phyloP scores from a whole-genome alignment of 768 basidiomycete species.

The Lactarius hengduanensis region DNA sequence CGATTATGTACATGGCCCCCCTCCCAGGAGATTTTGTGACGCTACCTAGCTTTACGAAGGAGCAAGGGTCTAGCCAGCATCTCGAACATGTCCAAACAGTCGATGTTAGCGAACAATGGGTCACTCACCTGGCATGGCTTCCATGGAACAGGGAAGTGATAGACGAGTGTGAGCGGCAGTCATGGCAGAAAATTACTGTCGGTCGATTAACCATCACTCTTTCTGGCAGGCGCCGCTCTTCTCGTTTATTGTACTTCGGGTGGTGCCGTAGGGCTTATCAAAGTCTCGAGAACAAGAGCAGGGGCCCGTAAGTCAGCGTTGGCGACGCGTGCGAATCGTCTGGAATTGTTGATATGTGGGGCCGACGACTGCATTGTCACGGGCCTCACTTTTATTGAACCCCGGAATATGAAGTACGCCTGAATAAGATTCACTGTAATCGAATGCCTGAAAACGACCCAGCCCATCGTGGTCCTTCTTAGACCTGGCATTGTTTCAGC shows the following conservation, averaged over 20 bases:
- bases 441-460: neutral
- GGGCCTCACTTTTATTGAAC: conserved; percentile 56
- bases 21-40: neutral
- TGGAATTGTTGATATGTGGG: conserved; percentile 23
- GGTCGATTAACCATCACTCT: conserved; percentile 2
- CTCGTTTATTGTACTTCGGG: conserved; percentile 60
- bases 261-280: conserved; percentile 57
- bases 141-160: conserved; percentile 45
- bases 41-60: conserved; percentile 25
- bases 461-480: conserved; percentile 18
- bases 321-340: conserved; percentile 4
- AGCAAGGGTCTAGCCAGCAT: conserved; percentile 4
- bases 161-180: conserved; percentile 43
- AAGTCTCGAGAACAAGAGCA: conserved; percentile 45
- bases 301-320: conserved; percentile 38
- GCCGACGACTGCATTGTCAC: conserved; percentile 49
- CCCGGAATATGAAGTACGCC: conserved; percentile 28
- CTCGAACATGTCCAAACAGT: conserved; percentile 40
- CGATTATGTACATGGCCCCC: neutral
- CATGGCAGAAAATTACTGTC: conserved; percentile 1
- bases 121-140: conserved; percentile 61
- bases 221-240: conserved; percentile 49
- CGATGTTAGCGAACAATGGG: conserved; percentile 56
- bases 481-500: conserved; percentile 53
- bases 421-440: neutral